Evolutionary conservation across 176 grass and related monocot genomes (phyloP).

Genomic region (Musa itinerans): DNA sequence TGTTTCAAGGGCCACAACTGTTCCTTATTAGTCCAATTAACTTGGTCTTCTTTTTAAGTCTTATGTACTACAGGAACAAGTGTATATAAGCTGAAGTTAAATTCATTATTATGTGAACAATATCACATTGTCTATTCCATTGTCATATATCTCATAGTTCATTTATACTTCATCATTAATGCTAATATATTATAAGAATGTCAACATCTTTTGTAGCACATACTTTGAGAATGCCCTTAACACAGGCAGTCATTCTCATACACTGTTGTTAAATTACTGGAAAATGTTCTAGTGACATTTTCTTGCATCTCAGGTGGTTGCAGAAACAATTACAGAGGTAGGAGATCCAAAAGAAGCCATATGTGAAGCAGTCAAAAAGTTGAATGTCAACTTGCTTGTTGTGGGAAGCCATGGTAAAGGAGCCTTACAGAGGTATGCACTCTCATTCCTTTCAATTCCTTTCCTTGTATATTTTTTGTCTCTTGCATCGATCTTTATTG

Average conservation of each 20-base stretch:
- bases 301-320: constrained; percentile 27
- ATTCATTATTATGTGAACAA: background rate
- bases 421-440: constrained; percentile 39
- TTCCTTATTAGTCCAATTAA: too few relatives aligned
- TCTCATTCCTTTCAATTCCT: background rate
- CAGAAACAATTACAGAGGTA: constrained; percentile 39
- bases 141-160: background rate
- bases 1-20: too few relatives aligned
- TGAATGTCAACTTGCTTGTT: constrained; percentile 51
- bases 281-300: background rate
- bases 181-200: too few relatives aligned
- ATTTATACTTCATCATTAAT: background rate
- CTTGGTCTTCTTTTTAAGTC: too few relatives aligned
- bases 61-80: too few relatives aligned
- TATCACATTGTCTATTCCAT: background rate
- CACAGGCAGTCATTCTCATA: background rate
- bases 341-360: constrained; percentile 71
- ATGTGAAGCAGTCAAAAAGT: constrained; percentile 42
- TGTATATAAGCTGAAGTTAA: background rate
- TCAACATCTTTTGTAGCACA: too few relatives aligned
- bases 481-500: background rate
- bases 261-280: background rate
- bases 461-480: background rate
- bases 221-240: too few relatives aligned
- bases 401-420: constrained; percentile 60